Evolutionary conservation across 352 stramenopile genomes (phyloP).

Genomic region (Aphanomyces invadans): DNA sequence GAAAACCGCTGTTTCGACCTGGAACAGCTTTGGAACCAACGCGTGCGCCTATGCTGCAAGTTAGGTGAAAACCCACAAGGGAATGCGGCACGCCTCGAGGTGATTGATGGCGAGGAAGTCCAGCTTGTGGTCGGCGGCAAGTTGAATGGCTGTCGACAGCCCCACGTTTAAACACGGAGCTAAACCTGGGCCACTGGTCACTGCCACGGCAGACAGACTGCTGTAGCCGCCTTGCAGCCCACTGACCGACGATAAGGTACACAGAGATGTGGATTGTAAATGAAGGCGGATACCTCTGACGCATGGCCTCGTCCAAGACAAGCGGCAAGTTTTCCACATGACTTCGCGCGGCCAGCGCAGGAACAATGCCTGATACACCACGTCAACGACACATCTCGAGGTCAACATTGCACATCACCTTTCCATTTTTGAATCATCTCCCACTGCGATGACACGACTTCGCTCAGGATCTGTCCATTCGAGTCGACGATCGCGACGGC

Average conservation of each 20-base stretch:
- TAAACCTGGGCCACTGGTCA: constrained; percentile 94
- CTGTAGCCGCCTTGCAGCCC: constrained; percentile 43
- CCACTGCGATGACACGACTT: constrained; percentile 91
- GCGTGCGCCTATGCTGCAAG: constrained; percentile 80
- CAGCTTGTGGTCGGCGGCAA: constrained; percentile 84
- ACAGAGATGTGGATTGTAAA: too few species aligned
- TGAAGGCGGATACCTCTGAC: constrained; percentile 64
- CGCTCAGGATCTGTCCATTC: constrained; percentile 88
- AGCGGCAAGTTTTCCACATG: constrained; percentile 93
- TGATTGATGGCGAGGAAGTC: constrained; percentile 97
- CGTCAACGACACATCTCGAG: too few species aligned
- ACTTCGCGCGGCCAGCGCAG: constrained; percentile 87
- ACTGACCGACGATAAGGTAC: too few species aligned
- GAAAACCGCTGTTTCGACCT: too few species aligned
- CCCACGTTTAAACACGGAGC: constrained; percentile 96
- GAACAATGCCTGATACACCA: constrained; percentile 86
- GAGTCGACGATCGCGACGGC: constrained; percentile 83
- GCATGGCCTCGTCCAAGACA: constrained; percentile 88
- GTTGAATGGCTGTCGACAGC: constrained; percentile 59
- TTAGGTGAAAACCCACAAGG: neutral
- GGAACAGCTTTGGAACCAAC: constrained; percentile 87
- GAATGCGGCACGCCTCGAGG: constrained; percentile 65
- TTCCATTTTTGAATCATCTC: constrained; percentile 81
- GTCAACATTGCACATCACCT: too few species aligned
- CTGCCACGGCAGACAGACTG: constrained; percentile 92